Base-by-base conservation (phyloP, 2,329 filamentous ascomycete species). In the Penicillium palitans region DNA sequence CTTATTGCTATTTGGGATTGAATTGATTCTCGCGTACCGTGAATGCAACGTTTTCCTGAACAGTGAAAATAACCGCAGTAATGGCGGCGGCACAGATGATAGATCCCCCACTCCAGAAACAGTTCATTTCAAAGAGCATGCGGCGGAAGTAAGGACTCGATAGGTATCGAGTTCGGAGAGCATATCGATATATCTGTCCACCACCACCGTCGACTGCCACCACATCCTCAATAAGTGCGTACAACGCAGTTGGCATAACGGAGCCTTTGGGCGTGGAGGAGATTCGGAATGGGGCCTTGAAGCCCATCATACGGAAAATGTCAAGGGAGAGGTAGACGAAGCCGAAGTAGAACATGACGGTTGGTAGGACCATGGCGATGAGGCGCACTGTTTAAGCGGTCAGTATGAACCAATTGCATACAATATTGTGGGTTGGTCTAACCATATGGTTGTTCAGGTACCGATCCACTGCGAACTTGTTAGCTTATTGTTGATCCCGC, bases 181-280 rank as follows among this genome's bases (percentile, higher is more conserved):
- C 79, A 64, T 79, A 75, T 45, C 83, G 77, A 62, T 82, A 86
- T 2, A 75, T 79, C 57, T 81, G 78, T 1, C 83, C 83, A 10
- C 84, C 86, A 4, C 80, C 82, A 21, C 85, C 87, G 67, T 89
- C 87, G 41, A 90, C 87, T 5, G 84, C 86, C 15, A 88, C 81
- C 25, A 88, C 80, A 65, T 90, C 87, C 72, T 90, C 87, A 27
- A 89, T 83, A 31, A 89, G 79, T 50, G 87, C 87, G 64, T 87
- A 87, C 2, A 84, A 79, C 2, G 84, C 81, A 0, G 87, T 87
- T 3, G 83, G 80, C 57, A 88, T 83, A 6, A 72, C 75, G 17
- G 79, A 80, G 19, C 86, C 86, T 67, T 85, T 87, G 0, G 80
- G 80, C 0, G 85, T 84, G 2, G 86, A 88, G 53, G 84, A 87